Evolutionary conservation across 2,329 filamentous ascomycete species (phyloP).

Genomic region (Diaporthe sp.): DNA sequence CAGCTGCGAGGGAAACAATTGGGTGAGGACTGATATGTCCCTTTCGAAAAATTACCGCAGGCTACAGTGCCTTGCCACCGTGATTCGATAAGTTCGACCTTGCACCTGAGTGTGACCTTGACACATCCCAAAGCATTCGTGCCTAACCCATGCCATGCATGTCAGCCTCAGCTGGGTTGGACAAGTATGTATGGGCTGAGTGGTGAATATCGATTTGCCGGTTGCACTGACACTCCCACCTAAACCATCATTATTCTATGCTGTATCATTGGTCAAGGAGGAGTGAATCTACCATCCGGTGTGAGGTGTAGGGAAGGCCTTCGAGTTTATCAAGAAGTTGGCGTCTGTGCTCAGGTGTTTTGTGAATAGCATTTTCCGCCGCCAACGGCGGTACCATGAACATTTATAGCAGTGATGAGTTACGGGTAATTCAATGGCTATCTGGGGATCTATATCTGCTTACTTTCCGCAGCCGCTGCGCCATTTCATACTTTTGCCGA

Average conservation of each 20-base stretch:
- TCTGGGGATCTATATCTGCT: background rate
- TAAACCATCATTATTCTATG: too few species aligned
- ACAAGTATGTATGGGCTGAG: background rate
- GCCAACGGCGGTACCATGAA: background rate
- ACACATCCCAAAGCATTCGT: background rate
- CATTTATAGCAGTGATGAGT: background rate
- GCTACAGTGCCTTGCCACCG: background rate
- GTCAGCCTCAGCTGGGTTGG: background rate
- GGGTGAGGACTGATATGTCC: too few species aligned
- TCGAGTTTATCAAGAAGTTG: background rate
- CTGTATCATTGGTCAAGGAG: background rate
- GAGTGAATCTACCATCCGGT: background rate
- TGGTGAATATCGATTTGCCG: background rate
- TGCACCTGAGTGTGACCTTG: background rate
- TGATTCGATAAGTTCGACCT: background rate
- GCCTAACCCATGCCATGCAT: background rate
- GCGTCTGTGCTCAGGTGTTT: background rate
- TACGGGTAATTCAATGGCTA: background rate
- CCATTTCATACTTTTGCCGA: background rate
- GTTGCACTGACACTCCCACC: background rate
- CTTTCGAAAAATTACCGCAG: background rate
- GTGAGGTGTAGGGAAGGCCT: background rate
- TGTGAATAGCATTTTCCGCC: background rate
- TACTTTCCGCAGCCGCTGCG: background rate
- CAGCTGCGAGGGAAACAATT: background rate